phyloP scores from a whole-genome alignment of 2,329 filamentous ascomycete genomes.

The Aspergillus alliaceus region DNA sequence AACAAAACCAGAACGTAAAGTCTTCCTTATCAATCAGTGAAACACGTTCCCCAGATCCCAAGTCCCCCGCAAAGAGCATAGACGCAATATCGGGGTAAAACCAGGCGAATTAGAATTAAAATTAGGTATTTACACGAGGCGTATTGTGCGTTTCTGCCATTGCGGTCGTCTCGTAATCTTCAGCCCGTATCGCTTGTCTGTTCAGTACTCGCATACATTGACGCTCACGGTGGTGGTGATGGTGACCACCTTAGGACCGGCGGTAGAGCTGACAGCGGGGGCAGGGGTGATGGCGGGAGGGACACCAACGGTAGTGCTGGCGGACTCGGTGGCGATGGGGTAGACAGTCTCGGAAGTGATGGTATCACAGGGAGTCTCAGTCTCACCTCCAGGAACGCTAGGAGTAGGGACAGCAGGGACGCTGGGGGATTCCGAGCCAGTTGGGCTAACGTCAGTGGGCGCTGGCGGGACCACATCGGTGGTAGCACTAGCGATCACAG shows the following conservation, averaged over 20 bases:
- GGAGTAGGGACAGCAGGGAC: constrained; percentile 1
- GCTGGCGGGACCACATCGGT: constrained; percentile 13
- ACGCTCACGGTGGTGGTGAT: constrained; percentile 27
- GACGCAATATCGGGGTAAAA: constrained; percentile 3
- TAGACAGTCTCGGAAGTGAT: constrained; percentile 9
- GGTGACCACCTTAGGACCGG: constrained; percentile 20
- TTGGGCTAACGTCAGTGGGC: too few species aligned
- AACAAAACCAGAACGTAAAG: constrained; percentile 14
- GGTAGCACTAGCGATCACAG: constrained; percentile 6
- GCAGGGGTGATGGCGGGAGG: constrained; percentile 16
- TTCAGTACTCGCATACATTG: constrained; percentile 16
- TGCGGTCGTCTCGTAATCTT: constrained; percentile 22
- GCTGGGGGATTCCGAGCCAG: too few species aligned
- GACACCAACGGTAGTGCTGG: constrained; percentile 5
- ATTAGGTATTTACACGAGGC: constrained; percentile 35
- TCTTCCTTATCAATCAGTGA: constrained; percentile 4
- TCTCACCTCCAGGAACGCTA: constrained; percentile 1
- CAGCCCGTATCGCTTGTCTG: constrained; percentile 15
- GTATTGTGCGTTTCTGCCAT: constrained; percentile 23
- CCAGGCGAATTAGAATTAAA: constrained; percentile 31
- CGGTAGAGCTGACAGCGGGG: constrained; percentile 15
- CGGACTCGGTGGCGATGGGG: constrained; percentile 11
- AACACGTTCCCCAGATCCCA: not conserved
- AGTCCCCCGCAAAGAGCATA: constrained; percentile 1
- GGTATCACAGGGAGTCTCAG: constrained; percentile 11